These are phyloP conservation scores for Boletus holoroseus DNA, from an alignment of 1,284 basidiomycete genomes.

Conservation along the genomic window DNA sequence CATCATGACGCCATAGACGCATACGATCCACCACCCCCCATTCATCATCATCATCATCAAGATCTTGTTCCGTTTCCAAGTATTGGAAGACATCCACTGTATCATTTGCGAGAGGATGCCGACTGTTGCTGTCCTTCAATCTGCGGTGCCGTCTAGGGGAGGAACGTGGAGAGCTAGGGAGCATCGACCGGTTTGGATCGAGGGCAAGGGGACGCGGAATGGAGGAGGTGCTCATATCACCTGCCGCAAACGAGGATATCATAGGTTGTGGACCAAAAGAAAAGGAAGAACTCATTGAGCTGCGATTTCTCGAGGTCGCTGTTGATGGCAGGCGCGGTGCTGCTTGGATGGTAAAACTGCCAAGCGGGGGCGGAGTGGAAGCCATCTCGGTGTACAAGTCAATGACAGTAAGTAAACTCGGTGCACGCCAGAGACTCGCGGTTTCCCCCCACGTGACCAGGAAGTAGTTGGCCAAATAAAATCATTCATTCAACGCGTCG, in stretches of 20 bases:
- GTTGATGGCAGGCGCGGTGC: constrained; percentile 30
- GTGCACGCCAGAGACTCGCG: too few species aligned
- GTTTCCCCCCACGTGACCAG: constrained; percentile 17
- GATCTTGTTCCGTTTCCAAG: constrained; percentile 52
- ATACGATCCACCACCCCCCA: constrained; percentile 93
- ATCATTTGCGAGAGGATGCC: constrained; percentile 71
- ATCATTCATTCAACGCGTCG: not conserved
- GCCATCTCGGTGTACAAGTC: constrained; percentile 21
- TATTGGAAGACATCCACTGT: constrained; percentile 72
- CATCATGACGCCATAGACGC: constrained; percentile 95
- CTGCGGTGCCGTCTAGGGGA: constrained; percentile 53
- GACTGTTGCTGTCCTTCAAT: constrained; percentile 43
- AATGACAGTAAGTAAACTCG: too few species aligned
- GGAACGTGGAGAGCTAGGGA: constrained; percentile 62
- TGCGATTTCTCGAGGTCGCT: constrained; percentile 37
- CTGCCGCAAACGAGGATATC: constrained; percentile 59
- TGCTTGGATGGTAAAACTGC: constrained; percentile 26
- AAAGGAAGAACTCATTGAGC: constrained; percentile 74
- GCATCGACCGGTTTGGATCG: constrained; percentile 71
- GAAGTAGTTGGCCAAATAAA: not conserved
- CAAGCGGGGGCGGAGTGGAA: constrained; percentile 31
- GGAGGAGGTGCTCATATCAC: constrained; percentile 52
- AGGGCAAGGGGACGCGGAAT: constrained; percentile 52
- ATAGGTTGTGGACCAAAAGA: constrained; percentile 74
- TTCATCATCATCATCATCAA: constrained; percentile 49